Evolutionary conservation across 2,329 filamentous ascomycete genomes (phyloP).

Genomic region (Cercospora sp.): DNA sequence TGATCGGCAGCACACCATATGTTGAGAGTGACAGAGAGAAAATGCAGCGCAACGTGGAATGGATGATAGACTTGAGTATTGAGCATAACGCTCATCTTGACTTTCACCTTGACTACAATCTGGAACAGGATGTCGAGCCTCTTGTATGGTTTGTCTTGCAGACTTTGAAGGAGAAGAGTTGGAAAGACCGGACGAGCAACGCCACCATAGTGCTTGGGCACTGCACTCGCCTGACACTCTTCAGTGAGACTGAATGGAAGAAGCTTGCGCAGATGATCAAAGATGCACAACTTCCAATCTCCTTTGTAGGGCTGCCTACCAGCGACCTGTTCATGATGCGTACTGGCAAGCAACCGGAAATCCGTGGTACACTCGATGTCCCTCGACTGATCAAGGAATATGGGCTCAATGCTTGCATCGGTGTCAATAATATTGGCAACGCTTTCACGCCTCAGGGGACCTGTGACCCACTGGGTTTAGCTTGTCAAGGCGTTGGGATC

Average conservation of each 20-base stretch:
- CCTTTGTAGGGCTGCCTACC: slow-evolving; percentile 68
- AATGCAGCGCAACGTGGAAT: slow-evolving; percentile 60
- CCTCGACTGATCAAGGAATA: slow-evolving; percentile 60
- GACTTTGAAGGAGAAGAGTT: slow-evolving; percentile 51
- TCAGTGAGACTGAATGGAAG: slow-evolving; percentile 53
- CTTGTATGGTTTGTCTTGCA: slow-evolving; percentile 58
- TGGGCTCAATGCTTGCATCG: slow-evolving; percentile 60
- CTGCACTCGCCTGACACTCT: slow-evolving; percentile 65
- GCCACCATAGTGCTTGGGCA: slow-evolving; percentile 64
- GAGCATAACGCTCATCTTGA: slow-evolving; percentile 59
- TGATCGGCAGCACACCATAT: slow-evolving; percentile 68
- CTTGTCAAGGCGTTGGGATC: slow-evolving; percentile 63
- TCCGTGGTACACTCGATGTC: slow-evolving; percentile 63
- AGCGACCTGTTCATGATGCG: slow-evolving; percentile 74
- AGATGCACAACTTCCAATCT: slow-evolving; percentile 55
- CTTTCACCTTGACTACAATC: slow-evolving; percentile 71
- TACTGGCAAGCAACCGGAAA: slow-evolving; percentile 36
- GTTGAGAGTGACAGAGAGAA: slow-evolving; percentile 58
- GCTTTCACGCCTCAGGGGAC: slow-evolving; percentile 71
- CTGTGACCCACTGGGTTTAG: slow-evolving; percentile 64
- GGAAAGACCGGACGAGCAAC: slow-evolving; percentile 45
- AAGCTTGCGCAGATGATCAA: slow-evolving; percentile 52
- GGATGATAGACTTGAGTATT: slow-evolving; percentile 60
- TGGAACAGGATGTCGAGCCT: slow-evolving; percentile 53
- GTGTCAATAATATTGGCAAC: slow-evolving; percentile 72